Conservation (phyloP, 305 asterid genomes). For the Solanum hybrid region DNA sequence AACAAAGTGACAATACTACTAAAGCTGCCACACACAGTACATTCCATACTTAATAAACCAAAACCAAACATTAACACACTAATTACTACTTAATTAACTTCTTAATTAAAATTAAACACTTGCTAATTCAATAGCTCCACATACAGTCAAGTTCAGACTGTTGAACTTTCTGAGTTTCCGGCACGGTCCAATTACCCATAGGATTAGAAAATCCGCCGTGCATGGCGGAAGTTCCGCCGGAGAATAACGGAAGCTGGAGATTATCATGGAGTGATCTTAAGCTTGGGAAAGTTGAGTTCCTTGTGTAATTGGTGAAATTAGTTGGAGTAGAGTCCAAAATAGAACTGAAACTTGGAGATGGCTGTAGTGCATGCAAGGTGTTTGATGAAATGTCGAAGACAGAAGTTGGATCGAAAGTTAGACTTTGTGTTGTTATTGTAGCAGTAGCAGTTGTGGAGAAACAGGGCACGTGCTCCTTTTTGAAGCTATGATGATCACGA, state of each 20-base stretch:
- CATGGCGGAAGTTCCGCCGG: conserved; percentile 19
- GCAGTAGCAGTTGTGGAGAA: conserved; percentile 62
- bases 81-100: background rate
- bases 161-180: conserved; percentile 41
- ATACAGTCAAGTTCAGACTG: conserved; percentile 55
- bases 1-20: background rate
- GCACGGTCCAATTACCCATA: conserved; percentile 28
- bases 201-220: conserved; percentile 14
- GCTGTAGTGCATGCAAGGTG: conserved; percentile 29
- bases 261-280: conserved; percentile 59
- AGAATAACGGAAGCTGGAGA: conserved; percentile 41
- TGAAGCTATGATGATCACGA: conserved; percentile 35
- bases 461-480: conserved; percentile 99
- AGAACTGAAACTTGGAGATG: conserved; percentile 17
- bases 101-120: background rate
- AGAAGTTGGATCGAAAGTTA: conserved; percentile 30
- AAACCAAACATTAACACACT: background rate
- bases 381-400: background rate
- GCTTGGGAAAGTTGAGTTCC: conserved; percentile 43
- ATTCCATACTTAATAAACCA: background rate
- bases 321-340: conserved; percentile 21
- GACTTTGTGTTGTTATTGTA: background rate
- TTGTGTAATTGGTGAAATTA: conserved; percentile 18
- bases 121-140: conserved; percentile 38
- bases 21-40: conserved; percentile 2